Percentiles rank a stretch among this genome's conserved stretches.
Conservation (phyloP, 1,139 yeast genomes). For the Debaryomycetaceae sp. region DNA sequence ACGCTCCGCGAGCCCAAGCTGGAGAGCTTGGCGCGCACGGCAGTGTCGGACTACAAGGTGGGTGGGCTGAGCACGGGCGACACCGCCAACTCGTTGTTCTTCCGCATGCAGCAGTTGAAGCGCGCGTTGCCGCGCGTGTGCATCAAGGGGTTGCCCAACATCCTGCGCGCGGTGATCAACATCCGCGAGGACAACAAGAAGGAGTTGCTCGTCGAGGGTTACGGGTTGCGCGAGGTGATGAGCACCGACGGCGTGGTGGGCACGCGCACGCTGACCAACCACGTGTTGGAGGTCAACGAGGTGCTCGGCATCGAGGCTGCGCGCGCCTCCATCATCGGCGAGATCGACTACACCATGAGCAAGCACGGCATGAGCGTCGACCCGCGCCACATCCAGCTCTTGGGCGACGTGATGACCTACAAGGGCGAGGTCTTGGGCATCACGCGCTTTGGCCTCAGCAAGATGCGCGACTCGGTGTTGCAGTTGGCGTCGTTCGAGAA, state of each 20-base stretch:
- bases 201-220: constrained; percentile 94
- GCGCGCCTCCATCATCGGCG: constrained; percentile 84
- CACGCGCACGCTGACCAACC: constrained; percentile 82
- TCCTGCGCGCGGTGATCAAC: constrained; percentile 93
- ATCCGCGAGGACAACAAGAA: constrained; percentile 82
- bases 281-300: constrained; percentile 80
- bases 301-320: constrained; percentile 99
- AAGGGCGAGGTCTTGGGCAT: constrained; percentile 98
- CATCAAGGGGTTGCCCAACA: constrained; percentile 88
- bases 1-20: constrained; percentile 48
- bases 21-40: constrained; percentile 25
- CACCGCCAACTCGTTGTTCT: constrained; percentile 62
- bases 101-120: constrained; percentile 84
- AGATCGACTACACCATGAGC: constrained; percentile 97
- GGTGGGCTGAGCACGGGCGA: constrained; percentile 16
- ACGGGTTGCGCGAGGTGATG: constrained; percentile 95
- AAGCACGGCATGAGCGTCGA: constrained; percentile 99
- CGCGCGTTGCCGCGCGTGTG: constrained; percentile 82
- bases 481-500: constrained; percentile 97
- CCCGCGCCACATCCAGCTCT: constrained; percentile 96
- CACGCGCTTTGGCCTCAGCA: constrained; percentile 95
- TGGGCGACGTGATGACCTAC: constrained; percentile 98
- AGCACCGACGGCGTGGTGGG: constrained; percentile 96
- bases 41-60: constrained; percentile 25
- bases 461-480: constrained; percentile 96